These are phyloP conservation scores for Phyllosticta citrichinensis DNA, from an alignment of 2,329 filamentous ascomycete genomes.

Conservation along the genomic window DNA sequence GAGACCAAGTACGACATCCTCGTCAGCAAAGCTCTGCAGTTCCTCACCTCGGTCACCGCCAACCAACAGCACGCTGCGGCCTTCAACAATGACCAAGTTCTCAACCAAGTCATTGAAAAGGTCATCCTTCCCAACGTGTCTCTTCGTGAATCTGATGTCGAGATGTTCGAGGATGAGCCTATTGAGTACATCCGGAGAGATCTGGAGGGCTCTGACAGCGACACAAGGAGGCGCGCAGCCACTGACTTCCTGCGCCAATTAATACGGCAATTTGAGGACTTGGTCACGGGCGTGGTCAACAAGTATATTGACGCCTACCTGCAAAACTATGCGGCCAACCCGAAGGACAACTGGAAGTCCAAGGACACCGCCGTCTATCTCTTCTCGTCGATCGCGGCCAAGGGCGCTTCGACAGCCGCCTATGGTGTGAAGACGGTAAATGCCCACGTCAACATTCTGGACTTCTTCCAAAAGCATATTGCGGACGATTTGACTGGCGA, in stretches of 20 bases:
- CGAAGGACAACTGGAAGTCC: slow-evolving; percentile 73
- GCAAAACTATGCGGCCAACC: slow-evolving; percentile 57
- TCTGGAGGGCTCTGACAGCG: slow-evolving; percentile 89
- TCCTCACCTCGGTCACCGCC: slow-evolving; percentile 79
- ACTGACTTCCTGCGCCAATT: slow-evolving; percentile 89
- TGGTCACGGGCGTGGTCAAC: slow-evolving; percentile 79
- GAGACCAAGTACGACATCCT: slow-evolving; percentile 91
- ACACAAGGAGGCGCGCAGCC: slow-evolving; percentile 82
- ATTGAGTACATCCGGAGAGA: slow-evolving; percentile 97
- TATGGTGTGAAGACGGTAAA: slow-evolving; percentile 91
- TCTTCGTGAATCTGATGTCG: slow-evolving; percentile 83
- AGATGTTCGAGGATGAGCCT: slow-evolving; percentile 95
- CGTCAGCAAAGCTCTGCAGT: slow-evolving; percentile 89
- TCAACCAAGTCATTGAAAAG: slow-evolving; percentile 87
- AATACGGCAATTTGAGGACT: slow-evolving; percentile 75
- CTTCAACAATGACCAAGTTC: slow-evolving; percentile 72
- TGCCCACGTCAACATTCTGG: slow-evolving; percentile 67
- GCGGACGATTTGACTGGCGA: slow-evolving; percentile 75
- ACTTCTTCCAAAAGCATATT: slow-evolving; percentile 91
- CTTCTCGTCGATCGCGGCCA: slow-evolving; percentile 87
- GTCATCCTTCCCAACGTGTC: slow-evolving; percentile 90
- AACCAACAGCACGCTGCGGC: slow-evolving; percentile 67
- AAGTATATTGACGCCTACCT: slow-evolving; percentile 83
- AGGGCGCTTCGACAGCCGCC: slow-evolving; percentile 74
- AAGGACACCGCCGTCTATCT: slow-evolving; percentile 98